Evolutionary conservation across 768 basidiomycete genomes (phyloP), one percentile per base, ranked within the genome.

Genomic region (Kwoniella sp.): DNA sequence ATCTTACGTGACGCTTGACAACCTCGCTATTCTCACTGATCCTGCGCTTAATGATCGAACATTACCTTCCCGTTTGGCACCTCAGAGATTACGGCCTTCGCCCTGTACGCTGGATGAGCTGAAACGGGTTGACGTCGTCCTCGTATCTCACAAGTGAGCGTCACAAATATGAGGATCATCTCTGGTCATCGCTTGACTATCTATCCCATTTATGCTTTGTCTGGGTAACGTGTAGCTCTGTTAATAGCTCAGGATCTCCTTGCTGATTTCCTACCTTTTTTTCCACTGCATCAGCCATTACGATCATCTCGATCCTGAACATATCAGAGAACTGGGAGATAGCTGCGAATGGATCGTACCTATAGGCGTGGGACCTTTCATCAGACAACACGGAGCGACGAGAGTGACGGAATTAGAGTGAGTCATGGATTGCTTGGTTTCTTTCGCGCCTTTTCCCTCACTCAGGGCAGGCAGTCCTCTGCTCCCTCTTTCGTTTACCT

Each of bases 111-210:
- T 80, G n/a, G 50, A 65, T 19, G 70, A 78, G 15, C 65, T 80
- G 29, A 70, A 70, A 19, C 48, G 68, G 22, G 69, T 80, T 2
- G 79, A 81, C 54, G 58, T 80, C 37, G 78, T 80, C 7, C 68
- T 80, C 21, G 70, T 81, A 8, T 78, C 77, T 2, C 80, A 80
- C 66, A 75, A 79, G 76, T 79, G 25, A 50, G 75, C 63, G n/a
- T 6, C 25, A n/a, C n/a, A n/a, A n/a, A n/a, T n/a, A n/a, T n/a
- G n/a, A n/a, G n/a, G n/a, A n/a, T n/a, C n/a, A n/a, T n/a, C n/a
- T n/a, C n/a, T n/a, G 33, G 33, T 33, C 33, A 33, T 33, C 33
- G 33, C 13, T 33, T 33, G 33, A 33, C 33, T 13, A 33, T 6
- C 7, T 33, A 5, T 6, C 33, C 33, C 33, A 33, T 6, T 33